These are phyloP conservation scores for Antarctomyces pellizariae DNA, from an alignment of 495 filamentous ascomycete species.

Conservation along the genomic window DNA sequence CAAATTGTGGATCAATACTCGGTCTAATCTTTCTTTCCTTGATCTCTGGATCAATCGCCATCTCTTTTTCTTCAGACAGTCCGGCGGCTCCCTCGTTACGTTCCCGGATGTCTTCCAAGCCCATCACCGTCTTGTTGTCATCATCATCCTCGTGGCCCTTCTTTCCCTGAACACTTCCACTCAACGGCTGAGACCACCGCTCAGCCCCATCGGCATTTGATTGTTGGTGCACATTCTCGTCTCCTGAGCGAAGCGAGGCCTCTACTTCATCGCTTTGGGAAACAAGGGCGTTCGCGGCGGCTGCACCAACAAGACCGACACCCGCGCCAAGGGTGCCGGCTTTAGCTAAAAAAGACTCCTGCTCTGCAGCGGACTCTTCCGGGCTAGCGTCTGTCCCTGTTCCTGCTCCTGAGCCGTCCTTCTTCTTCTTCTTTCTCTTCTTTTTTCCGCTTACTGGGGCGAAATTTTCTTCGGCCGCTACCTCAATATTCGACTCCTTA, in stretches of 20 bases:
- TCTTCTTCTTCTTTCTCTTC: constrained; percentile 14
- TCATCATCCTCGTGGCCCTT: too few relatives aligned
- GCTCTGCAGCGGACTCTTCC: constrained; percentile 11
- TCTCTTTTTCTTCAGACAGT: constrained; percentile 2
- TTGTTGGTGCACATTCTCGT: constrained; percentile 16
- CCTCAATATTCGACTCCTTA: constrained; percentile 3
- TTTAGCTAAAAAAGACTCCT: constrained; percentile 38
- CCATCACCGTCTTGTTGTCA: too few relatives aligned
- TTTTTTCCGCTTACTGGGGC: constrained; percentile 8
- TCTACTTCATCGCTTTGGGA: too few relatives aligned
- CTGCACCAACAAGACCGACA: constrained; percentile 28
- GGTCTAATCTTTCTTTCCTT: constrained; percentile 23
- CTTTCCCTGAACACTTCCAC: too few relatives aligned
- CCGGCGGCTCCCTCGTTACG: too few relatives aligned
- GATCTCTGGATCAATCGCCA: constrained; percentile 24
- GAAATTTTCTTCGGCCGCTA: too few relatives aligned
- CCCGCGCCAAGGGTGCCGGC: constrained; percentile 36
- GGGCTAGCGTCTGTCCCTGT: constrained; percentile 7
- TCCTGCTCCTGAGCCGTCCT: constrained; percentile 8
- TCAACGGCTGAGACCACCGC: not conserved
- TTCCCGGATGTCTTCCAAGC: too few relatives aligned
- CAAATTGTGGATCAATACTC: constrained; percentile 30
- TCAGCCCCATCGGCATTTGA: constrained; percentile 11
- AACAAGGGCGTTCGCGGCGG: constrained; percentile 17
- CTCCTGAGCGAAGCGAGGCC: too few relatives aligned